phyloP scores from a whole-genome alignment of 352 stramenopile genomes.

The Phytopythium delawarense region DNA sequence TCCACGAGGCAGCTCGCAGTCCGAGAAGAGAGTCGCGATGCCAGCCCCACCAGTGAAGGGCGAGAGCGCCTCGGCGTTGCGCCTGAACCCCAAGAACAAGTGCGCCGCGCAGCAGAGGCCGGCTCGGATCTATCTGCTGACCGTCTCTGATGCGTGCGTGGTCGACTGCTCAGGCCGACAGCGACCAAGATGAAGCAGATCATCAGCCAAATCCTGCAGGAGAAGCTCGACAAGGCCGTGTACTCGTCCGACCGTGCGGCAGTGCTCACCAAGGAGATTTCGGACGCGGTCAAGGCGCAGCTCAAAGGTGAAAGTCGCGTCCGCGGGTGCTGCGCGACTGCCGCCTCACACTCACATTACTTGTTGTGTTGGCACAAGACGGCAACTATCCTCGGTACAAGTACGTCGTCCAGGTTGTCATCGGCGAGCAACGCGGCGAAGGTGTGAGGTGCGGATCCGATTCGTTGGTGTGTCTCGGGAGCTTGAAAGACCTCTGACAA shows the following conservation, averaged over 20 bases:
- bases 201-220: conserved; percentile 53
- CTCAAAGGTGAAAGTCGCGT: conserved; percentile 54
- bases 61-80: conserved; percentile 39
- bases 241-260: conserved; percentile 79
- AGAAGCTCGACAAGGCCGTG: conserved; percentile 57
- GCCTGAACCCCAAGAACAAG: conserved; percentile 47
- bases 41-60: conserved; percentile 25
- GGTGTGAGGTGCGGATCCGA: conserved; percentile 51
- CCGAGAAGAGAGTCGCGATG: conserved; percentile 21
- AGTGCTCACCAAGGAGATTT: conserved; percentile 81
- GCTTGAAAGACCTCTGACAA: background rate
- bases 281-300: conserved; percentile 75
- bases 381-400: conserved; percentile 86
- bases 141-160: background rate
- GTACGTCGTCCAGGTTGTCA: conserved; percentile 90
- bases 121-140: background rate
- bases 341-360: background rate
- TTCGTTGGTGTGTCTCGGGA: background rate
- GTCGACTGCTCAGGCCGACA: conserved; percentile 31
- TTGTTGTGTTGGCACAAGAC: conserved; percentile 9
- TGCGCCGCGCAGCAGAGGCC: background rate
- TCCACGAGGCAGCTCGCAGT: background rate
- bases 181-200: conserved; percentile 82
- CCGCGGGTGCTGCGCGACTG: background rate
- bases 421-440: conserved; percentile 87